These are phyloP conservation scores for Backusella morwellensis DNA, from an alignment of 192 early-diverging fungal genomes.

Conservation along the genomic window DNA sequence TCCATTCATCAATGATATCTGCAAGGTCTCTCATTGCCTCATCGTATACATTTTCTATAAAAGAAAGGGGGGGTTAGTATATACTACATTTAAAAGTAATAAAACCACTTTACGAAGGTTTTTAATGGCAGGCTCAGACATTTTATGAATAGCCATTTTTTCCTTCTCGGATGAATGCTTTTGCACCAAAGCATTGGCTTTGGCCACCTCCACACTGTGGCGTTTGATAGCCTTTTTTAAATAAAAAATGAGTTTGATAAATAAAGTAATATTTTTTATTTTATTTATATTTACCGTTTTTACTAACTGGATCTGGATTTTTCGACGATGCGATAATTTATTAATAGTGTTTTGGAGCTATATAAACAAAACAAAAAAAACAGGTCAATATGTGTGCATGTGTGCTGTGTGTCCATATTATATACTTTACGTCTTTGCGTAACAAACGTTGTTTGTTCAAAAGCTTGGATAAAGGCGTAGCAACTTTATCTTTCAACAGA, in stretches of 20 bases:
- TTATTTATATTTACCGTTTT: not conserved
- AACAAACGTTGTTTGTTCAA: slow-evolving; percentile 3
- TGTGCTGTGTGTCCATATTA: not conserved
- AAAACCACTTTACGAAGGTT: not conserved
- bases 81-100: not conserved
- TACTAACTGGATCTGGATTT: slow-evolving; percentile 7
- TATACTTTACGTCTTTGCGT: slow-evolving; percentile 1
- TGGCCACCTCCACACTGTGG: slow-evolving; percentile 1
- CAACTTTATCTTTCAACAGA: not conserved
- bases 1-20: slow-evolving; percentile 3
- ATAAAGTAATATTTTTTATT: not conserved
- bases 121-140: not conserved
- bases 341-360: slow-evolving; percentile 9
- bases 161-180: slow-evolving; percentile 5
- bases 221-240: not conserved
- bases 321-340: not conserved
- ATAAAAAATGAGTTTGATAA: not conserved
- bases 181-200: slow-evolving; percentile 1
- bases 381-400: not conserved
- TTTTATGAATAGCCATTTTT: slow-evolving; percentile 6
- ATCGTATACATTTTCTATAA: slow-evolving; percentile 17
- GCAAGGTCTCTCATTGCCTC: slow-evolving; percentile 1
- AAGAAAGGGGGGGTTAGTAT: not conserved
- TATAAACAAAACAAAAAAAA: not conserved
- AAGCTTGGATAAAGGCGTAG: not conserved